Conservation (phyloP, 768 basidiomycete species). For the Boletus pseudo-olivaceus region DNA sequence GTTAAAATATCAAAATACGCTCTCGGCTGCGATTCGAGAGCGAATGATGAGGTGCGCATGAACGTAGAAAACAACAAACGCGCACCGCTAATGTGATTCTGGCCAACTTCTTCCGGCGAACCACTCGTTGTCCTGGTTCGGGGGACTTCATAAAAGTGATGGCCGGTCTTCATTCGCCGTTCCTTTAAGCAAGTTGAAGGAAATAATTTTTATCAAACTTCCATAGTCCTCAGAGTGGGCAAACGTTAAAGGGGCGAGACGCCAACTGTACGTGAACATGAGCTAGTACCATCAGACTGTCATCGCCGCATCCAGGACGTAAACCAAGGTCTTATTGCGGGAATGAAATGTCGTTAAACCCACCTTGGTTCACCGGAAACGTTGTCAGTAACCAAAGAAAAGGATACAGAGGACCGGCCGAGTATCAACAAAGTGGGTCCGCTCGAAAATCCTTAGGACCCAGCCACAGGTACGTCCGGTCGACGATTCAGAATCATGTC, state of each 20-base stretch:
- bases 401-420: background rate
- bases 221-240: background rate
- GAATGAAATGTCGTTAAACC: background rate
- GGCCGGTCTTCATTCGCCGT: background rate
- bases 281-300: background rate
- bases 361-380: background rate
- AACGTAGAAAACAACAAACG: background rate
- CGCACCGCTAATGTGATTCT: constrained; percentile 1
- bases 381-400: background rate
- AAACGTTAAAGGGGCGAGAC: background rate
- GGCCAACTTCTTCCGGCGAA: background rate
- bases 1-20: constrained; percentile 11
- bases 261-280: background rate
- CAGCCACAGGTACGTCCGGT: background rate
- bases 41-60: background rate
- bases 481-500: background rate
- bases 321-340: no score
- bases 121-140: background rate
- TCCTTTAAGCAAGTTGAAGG: background rate
- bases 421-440: no score
- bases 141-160: background rate
- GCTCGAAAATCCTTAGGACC: background rate
- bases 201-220: background rate
- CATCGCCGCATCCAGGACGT: background rate
- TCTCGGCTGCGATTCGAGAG: background rate